Evolutionary conservation across 2,329 filamentous ascomycete genomes (phyloP).

Genomic region (Venturiaceae sp.): DNA sequence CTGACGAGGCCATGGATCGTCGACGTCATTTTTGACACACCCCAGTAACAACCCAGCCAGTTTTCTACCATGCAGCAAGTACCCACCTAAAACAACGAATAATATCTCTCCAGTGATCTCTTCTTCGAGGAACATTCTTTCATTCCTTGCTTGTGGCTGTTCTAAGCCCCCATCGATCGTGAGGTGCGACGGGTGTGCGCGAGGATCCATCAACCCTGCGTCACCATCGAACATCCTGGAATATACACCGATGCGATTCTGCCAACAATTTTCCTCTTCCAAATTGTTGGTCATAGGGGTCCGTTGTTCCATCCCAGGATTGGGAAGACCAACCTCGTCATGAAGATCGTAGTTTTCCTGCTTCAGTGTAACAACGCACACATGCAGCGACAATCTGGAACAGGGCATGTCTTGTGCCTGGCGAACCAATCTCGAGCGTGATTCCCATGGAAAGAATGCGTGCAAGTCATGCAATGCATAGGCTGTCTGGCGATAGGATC

Average conservation of each 20-base stretch:
- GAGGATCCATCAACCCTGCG: background rate
- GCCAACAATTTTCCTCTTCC: background rate
- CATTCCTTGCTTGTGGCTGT: background rate
- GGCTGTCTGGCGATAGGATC: constrained; percentile 46
- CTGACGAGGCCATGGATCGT: background rate
- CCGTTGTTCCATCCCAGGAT: background rate
- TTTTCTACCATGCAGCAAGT: background rate
- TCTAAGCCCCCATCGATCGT: background rate
- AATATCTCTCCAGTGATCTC: background rate
- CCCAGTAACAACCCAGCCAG: background rate
- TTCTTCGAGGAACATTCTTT: background rate
- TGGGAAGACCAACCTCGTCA: background rate
- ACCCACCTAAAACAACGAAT: background rate
- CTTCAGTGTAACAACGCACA: constrained; percentile 27
- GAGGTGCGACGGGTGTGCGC: background rate
- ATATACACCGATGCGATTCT: background rate
- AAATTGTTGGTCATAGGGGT: background rate
- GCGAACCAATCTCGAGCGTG: constrained; percentile 55
- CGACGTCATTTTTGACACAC: background rate
- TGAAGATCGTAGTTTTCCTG: background rate
- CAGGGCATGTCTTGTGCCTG: constrained; percentile 43
- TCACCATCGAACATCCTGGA: background rate
- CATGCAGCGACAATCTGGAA: constrained; percentile 44
- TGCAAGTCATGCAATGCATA: constrained; percentile 53
- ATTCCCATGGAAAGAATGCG: constrained; percentile 54